Evolutionary conservation across 2,329 filamentous ascomycete genomes (phyloP).

Genomic region (Polytolypa hystricis): DNA sequence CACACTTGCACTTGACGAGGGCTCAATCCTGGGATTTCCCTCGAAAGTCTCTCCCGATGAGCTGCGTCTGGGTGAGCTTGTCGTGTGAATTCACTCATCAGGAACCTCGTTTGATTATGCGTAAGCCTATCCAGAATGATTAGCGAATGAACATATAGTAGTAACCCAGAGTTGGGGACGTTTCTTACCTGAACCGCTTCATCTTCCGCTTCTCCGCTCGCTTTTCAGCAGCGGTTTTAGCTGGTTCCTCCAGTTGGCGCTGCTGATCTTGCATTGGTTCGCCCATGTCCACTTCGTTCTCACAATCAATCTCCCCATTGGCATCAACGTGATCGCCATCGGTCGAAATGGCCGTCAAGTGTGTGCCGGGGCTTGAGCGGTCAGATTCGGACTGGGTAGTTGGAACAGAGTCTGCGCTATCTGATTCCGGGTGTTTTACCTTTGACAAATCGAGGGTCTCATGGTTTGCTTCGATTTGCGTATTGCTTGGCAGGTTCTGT

Average conservation of each 20-base stretch:
- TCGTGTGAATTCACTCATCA: conserved; percentile 94
- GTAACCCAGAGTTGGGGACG: too few species aligned
- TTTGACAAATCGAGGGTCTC: not conserved
- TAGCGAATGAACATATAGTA: conserved; percentile 2
- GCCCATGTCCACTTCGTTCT: conserved; percentile 13
- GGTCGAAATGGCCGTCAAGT: conserved; percentile 3
- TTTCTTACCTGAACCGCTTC: conserved; percentile 35
- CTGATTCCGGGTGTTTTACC: not conserved
- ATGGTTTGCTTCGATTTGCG: not conserved
- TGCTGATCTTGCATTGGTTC: conserved; percentile 10
- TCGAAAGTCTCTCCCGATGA: conserved; percentile 73
- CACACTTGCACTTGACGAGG: conserved; percentile 92
- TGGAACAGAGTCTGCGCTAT: not conserved
- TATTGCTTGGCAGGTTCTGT: not conserved
- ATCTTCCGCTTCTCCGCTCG: conserved; percentile 31
- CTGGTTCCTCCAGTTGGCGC: conserved; percentile 18
- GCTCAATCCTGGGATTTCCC: conserved; percentile 83
- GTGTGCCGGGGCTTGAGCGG: not conserved
- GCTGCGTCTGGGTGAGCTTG: conserved; percentile 90
- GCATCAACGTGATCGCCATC: conserved; percentile 2
- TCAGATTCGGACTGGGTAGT: conserved; percentile 1
- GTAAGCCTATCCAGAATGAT: conserved; percentile 53
- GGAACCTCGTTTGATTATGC: conserved; percentile 90
- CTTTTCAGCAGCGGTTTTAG: conserved; percentile 18
- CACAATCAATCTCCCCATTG: conserved; percentile 6